phyloP scores from a whole-genome alignment of 208 protist species.

The Trypanosoma lewisi region DNA sequence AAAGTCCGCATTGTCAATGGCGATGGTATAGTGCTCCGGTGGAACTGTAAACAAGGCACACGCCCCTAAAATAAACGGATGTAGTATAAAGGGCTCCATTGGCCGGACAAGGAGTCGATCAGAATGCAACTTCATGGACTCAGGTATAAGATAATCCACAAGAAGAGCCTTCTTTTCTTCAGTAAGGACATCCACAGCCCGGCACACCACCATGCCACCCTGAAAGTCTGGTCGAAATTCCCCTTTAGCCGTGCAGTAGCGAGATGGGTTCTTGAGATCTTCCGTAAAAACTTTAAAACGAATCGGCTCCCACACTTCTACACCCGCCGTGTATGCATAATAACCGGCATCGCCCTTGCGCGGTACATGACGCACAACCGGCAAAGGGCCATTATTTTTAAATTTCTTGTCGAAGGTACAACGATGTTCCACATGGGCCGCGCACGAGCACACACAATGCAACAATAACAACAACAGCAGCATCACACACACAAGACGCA shows the following conservation, averaged over 20 bases:
- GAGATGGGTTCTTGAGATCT: constrained; percentile 9
- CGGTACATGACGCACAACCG: background rate
- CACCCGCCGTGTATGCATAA: background rate
- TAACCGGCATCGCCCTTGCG: background rate
- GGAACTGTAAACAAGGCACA: background rate
- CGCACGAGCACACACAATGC: background rate
- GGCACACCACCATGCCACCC: constrained; percentile 26
- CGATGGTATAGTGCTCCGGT: no score
- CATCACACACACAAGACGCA: no score
- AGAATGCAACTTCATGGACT: constrained; percentile 12
- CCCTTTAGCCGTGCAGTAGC: constrained; percentile 17
- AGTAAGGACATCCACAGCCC: constrained; percentile 32
- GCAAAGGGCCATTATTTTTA: background rate
- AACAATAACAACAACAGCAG: constrained; percentile 2
- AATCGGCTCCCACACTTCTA: constrained; percentile 11
- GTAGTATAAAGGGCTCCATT: background rate
- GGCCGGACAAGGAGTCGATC: constrained; percentile 19
- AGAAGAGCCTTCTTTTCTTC: constrained; percentile 9
- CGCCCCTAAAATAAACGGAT: background rate
- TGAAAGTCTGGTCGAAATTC: constrained; percentile 22
- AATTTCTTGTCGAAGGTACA: constrained; percentile 2
- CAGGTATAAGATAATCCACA: constrained; percentile 10
- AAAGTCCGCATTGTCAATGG: constrained; percentile 7
- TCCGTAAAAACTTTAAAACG: constrained; percentile 12
- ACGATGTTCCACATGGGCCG: background rate